Conservation (phyloP, 2,329 filamentous ascomycete species). For the Penicillium sp. region DNA sequence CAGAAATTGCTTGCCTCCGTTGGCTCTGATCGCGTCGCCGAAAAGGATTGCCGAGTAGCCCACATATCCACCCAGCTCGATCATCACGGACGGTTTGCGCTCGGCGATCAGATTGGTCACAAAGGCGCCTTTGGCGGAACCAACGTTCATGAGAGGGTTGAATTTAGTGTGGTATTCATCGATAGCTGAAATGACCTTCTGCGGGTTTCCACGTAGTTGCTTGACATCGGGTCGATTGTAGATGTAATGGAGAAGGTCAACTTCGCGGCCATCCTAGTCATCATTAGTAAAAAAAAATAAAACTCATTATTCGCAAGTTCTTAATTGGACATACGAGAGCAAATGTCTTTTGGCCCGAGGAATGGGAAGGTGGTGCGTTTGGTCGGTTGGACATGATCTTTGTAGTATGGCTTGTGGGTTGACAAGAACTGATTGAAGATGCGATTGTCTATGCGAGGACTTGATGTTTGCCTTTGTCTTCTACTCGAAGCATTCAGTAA, state of each 20-base stretch:
- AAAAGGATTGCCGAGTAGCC: conserved; percentile 77
- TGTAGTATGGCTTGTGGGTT: background rate
- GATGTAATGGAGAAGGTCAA: conserved; percentile 67
- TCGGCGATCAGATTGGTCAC: conserved; percentile 64
- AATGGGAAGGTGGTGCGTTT: background rate
- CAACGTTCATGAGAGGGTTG: conserved; percentile 76
- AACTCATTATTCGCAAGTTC: no score
- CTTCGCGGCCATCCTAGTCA: conserved; percentile 64
- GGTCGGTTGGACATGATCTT: background rate
- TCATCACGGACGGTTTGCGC: conserved; percentile 63
- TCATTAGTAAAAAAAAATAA: background rate
- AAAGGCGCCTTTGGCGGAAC: conserved; percentile 68
- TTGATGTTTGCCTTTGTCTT: background rate
- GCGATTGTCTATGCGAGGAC: background rate
- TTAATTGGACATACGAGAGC: background rate
- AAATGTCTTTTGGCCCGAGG: background rate
- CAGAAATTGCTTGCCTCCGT: conserved; percentile 62
- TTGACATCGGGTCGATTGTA: conserved; percentile 59
- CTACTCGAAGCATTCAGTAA: background rate
- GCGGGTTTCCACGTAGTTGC: conserved; percentile 61
- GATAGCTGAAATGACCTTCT: conserved; percentile 63
- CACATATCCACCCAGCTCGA: conserved; percentile 76
- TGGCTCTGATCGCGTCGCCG: conserved; percentile 58
- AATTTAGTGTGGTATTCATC: conserved; percentile 64
- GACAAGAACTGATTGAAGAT: background rate